A percentile compares a stretch with the other conserved stretches of the same genome.
Evolutionary conservation across 805 yeast species (phyloP).

Genomic region (Candida tibetensis): DNA sequence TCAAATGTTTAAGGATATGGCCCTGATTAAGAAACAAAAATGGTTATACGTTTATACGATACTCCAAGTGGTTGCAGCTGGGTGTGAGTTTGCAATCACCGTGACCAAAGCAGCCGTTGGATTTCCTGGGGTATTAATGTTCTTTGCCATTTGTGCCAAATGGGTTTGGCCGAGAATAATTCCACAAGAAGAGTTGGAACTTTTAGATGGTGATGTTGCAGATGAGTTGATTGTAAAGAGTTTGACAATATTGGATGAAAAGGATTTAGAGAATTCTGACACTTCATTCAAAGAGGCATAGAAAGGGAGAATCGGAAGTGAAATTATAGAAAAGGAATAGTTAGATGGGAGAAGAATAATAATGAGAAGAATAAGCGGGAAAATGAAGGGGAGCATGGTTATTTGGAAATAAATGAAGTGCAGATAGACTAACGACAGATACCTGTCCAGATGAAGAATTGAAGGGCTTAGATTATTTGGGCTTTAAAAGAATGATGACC

Average conservation of each 20-base stretch:
- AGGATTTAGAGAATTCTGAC: too few species aligned
- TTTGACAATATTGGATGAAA: slow-evolving; percentile 21
- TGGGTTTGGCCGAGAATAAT: slow-evolving; percentile 62
- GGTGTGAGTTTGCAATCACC: slow-evolving; percentile 80
- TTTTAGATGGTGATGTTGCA: slow-evolving; percentile 67
- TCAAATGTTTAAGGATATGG: slow-evolving; percentile 30
- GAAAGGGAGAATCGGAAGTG: too few species aligned
- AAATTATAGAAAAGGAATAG: too few species aligned
- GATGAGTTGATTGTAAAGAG: slow-evolving; percentile 54
- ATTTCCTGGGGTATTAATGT: slow-evolving; percentile 80
- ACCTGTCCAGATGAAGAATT: too few species aligned
- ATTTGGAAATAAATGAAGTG: too few species aligned
- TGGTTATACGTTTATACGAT: slow-evolving; percentile 55
- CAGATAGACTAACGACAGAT: too few species aligned
- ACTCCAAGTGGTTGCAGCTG: slow-evolving; percentile 65
- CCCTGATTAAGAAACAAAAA: slow-evolving; percentile 30
- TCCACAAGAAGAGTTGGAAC: slow-evolving; percentile 53
- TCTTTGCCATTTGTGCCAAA: slow-evolving; percentile 61
- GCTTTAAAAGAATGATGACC: too few species aligned
- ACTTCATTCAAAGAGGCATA: too few species aligned
- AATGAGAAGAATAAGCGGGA: too few species aligned
- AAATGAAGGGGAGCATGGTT: too few species aligned
- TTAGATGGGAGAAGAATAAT: too few species aligned
- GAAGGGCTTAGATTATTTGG: too few species aligned
- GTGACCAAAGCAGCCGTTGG: slow-evolving; percentile 90